Percentiles rank a stretch among this genome's conserved stretches.
phyloP scores from a whole-genome alignment of 345 rosid species.

The Pugionium cornutum region DNA sequence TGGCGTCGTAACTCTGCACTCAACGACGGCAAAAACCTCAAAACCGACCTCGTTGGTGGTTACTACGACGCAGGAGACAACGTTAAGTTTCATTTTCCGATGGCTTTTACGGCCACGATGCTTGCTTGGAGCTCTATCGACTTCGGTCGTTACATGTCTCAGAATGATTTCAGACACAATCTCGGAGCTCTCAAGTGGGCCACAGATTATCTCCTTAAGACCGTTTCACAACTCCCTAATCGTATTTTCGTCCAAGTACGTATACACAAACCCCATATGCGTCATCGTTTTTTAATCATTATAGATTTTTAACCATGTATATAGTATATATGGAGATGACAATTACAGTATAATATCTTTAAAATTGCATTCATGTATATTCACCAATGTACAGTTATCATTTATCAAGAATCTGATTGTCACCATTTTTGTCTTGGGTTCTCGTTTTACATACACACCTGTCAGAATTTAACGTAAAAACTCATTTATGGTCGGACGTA shows the following conservation, averaged over 20 bases:
- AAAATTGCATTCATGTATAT: background rate
- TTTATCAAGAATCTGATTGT: background rate
- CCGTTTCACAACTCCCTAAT: constrained; percentile 76
- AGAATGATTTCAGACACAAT: constrained; percentile 50
- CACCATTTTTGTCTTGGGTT: constrained; percentile 1
- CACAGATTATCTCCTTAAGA: constrained; percentile 79
- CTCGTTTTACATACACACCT: too few relatives aligned
- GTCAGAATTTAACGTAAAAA: too few relatives aligned
- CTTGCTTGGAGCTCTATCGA: constrained; percentile 86
- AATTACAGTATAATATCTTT: background rate
- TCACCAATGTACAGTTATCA: background rate
- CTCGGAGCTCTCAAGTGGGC: constrained; percentile 72
- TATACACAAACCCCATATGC: background rate
- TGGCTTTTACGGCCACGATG: constrained; percentile 89
- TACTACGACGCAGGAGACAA: constrained; percentile 97
- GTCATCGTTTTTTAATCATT: background rate
- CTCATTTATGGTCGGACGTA: too few relatives aligned
- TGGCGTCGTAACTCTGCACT: constrained; percentile 82
- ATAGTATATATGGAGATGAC: background rate
- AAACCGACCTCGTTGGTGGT: constrained; percentile 73
- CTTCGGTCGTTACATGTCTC: constrained; percentile 70
- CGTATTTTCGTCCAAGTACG: constrained; percentile 89
- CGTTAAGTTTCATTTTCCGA: constrained; percentile 83
- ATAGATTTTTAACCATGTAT: too few relatives aligned
- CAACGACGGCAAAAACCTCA: constrained; percentile 64